A percentile compares a stretch with the other conserved stretches of the same genome.
phyloP scores from a whole-genome alignment of 306 rosid genomes.

The Fragaria iinumae region DNA sequence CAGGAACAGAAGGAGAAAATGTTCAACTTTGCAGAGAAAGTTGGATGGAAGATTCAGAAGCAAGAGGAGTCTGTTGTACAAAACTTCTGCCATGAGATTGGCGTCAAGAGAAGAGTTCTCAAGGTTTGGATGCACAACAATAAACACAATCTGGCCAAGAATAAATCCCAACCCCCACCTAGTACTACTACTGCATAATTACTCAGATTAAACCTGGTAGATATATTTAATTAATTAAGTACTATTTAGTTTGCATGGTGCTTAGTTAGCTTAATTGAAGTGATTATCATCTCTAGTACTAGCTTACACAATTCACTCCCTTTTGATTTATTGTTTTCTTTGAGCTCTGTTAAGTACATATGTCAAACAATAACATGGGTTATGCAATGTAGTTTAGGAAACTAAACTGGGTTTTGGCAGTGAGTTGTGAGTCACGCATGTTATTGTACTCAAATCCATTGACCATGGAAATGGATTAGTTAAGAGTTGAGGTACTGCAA shows the following conservation, averaged over 20 bases:
- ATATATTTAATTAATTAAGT: neutral
- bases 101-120: conserved; percentile 37
- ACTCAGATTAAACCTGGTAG: neutral
- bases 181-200: conserved; percentile 7
- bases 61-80: conserved; percentile 33
- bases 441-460: neutral
- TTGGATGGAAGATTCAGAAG: conserved; percentile 38
- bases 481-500: neutral
- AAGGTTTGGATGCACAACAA: conserved; percentile 48
- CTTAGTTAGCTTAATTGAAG: neutral
- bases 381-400: conserved; percentile 4
- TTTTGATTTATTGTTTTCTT: neutral
- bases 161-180: conserved; percentile 10
- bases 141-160: conserved; percentile 31
- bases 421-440: neutral
- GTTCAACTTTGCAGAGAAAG: conserved; percentile 35
- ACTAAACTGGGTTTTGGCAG: neutral
- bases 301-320: neutral
- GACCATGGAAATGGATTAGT: neutral
- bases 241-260: neutral
- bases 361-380: neutral
- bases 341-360: neutral
- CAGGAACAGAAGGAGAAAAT: conserved; percentile 36
- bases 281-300: neutral
- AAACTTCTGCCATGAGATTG: conserved; percentile 35